These are phyloP conservation scores for Solanum rostratum DNA, from an alignment of 257 asterid species.

Conservation along the genomic window DNA sequence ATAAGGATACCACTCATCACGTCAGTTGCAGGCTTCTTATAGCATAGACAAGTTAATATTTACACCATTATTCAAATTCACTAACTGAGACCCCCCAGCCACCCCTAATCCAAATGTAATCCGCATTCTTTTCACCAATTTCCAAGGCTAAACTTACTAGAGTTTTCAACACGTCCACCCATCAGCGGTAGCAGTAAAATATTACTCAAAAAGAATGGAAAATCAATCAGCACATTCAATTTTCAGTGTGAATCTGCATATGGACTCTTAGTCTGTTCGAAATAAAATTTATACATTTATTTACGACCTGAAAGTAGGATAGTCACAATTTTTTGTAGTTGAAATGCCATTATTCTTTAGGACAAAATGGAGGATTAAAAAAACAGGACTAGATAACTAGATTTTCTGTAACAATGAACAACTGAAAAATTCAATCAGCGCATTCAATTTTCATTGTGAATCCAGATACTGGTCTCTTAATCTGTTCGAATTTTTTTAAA, in stretches of 20 bases:
- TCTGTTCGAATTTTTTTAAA: not conserved
- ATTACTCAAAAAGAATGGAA: not conserved
- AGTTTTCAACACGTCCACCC: not conserved
- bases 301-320: not conserved
- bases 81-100: not conserved
- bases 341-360: not conserved
- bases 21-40: not conserved
- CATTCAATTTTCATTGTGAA: not conserved
- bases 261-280: not conserved
- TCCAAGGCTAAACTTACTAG: not conserved
- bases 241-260: not conserved
- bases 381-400: not conserved
- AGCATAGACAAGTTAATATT: not conserved
- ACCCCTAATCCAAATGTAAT: not conserved
- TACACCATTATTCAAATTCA: not conserved
- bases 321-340: not conserved
- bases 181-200: not conserved
- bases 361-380: not conserved
- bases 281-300: not conserved
- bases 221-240: not conserved
- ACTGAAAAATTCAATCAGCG: not conserved
- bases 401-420: not conserved
- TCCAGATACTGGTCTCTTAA: not conserved
- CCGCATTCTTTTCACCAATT: not conserved
- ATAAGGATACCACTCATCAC: not conserved